Conservation (phyloP, 192 early-diverging fungal genomes). For the Linderina pennispora region DNA sequence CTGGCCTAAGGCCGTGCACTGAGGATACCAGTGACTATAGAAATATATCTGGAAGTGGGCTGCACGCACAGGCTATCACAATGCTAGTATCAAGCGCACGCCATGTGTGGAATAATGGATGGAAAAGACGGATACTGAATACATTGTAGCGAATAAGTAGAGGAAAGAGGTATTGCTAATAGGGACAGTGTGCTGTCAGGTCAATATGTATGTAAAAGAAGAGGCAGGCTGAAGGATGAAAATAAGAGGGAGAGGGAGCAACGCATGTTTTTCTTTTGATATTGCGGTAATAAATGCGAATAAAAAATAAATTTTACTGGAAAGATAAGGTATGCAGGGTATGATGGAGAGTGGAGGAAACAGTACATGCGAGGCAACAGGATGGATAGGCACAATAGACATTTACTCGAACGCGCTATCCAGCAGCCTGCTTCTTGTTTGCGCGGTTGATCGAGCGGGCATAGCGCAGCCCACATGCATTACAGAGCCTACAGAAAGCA, state of each 20-base stretch:
- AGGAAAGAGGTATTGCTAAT: too few relatives aligned
- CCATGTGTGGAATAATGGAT: too few relatives aligned
- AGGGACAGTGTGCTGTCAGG: too few relatives aligned
- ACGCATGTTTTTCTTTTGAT: too few relatives aligned
- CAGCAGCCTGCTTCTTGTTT: conserved; percentile 35
- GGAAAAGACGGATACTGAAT: not conserved
- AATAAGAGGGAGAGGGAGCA: not conserved
- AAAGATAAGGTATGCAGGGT: not conserved
- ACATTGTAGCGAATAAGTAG: too few relatives aligned
- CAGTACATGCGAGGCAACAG: too few relatives aligned
- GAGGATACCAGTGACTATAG: not conserved
- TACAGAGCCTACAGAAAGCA: conserved; percentile 40
- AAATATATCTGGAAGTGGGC: not conserved
- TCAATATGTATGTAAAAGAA: not conserved
- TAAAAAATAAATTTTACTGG: not conserved
- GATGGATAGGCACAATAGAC: too few relatives aligned
- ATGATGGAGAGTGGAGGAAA: too few relatives aligned
- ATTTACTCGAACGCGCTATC: too few relatives aligned
- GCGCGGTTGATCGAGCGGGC: conserved; percentile 46
- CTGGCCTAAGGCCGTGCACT: conserved; percentile 19
- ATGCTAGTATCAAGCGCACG: too few relatives aligned
- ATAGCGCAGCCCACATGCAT: conserved; percentile 49
- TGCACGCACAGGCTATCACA: too few relatives aligned
- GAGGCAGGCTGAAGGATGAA: not conserved
- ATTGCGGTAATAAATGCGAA: not conserved